Base-by-base conservation (phyloP, 768 basidiomycete genomes). In the Termitomyces bulborhizus region DNA sequence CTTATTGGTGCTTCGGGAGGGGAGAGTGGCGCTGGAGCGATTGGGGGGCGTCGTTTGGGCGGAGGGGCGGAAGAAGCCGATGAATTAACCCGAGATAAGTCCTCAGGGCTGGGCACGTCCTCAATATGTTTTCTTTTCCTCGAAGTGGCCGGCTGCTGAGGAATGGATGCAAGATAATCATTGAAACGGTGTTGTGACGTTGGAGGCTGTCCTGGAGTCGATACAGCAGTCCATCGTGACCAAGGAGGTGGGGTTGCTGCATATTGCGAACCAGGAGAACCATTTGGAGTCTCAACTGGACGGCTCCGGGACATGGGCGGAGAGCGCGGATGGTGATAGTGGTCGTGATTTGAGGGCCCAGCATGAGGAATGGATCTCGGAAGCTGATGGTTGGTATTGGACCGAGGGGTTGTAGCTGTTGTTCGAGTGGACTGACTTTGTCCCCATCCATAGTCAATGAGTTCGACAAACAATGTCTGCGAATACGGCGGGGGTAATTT, bases 381-480 rank as follows among this genome's bases (percentile, higher is more conserved):
- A 18, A 51, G 59, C 16, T 62, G 64, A 48, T 66, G 68, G 44
- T 63, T 60, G 45, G 59, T 53, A 45, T 65, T 52, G 7, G 66
- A 56, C 46, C 55, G 65, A 53, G 58, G 55, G 27, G 51, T 62
- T 62, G 55, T 63, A 51, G 56, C 43, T 54, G 65, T 56, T 60
- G 65, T 57, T 26, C 62, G 24, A 21, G 37, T 53, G 9, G 69
- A 73, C 46, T 82, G 80, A 54, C 76, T 74, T 50, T 77, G 75
- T 1, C 81, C 83, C 29, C 82, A 80, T n/a, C 73, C 73, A 62
- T 82, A 84, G 29, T 77, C 71, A 51, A 88, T 76, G 15, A 92
- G 81, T 46, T 92, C 88, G 7, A 91, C 83, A 63, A 89, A 88
- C 4, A 91, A 62, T 1, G 88, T 89, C 56, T 78, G 81, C 4